A percentile compares a stretch with the other conserved stretches of the same genome.
Conservation (phyloP, 2,329 filamentous ascomycete genomes). For the Aspergillus sojae region DNA sequence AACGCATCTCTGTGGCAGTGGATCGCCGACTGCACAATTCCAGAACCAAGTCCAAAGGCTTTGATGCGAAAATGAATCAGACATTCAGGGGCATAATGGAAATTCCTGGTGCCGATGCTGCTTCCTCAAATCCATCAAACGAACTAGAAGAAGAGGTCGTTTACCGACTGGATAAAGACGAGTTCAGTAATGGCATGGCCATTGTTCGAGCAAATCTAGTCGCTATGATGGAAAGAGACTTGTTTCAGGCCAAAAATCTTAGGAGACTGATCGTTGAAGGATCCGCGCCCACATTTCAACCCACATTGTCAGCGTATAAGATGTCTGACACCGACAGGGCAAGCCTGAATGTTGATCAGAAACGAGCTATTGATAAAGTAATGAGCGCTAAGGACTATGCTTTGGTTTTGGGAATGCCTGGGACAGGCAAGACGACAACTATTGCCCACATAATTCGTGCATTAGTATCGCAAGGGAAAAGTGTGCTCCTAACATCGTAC, state of each 20-base stretch:
- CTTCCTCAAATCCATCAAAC: slow-evolving; percentile 26
- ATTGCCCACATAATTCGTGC: slow-evolving; percentile 96
- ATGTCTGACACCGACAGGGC: slow-evolving; percentile 59
- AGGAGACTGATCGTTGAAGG: slow-evolving; percentile 80
- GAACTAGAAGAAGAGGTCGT: slow-evolving; percentile 55
- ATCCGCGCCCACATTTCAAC: slow-evolving; percentile 71
- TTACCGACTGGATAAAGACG: slow-evolving; percentile 94
- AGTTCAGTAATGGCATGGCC: slow-evolving; percentile 98
- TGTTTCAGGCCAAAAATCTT: slow-evolving; percentile 71
- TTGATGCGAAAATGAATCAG: slow-evolving; percentile 77
- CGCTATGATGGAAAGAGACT: slow-evolving; percentile 81
- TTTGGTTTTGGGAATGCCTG: slow-evolving; percentile 96
- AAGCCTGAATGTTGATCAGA: slow-evolving; percentile 84
- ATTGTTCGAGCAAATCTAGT: slow-evolving; percentile 91
- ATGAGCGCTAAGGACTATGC: slow-evolving; percentile 96
- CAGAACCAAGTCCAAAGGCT: slow-evolving; percentile 72
- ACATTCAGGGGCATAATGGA: slow-evolving; percentile 92
- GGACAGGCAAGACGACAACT: slow-evolving; percentile 96
- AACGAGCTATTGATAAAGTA: slow-evolving; percentile 84
- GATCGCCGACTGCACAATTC: slow-evolving; percentile 88
- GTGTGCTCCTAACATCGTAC: slow-evolving; percentile 89
- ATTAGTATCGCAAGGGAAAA: slow-evolving; percentile 85
- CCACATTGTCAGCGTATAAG: slow-evolving; percentile 63
- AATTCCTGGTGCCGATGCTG: slow-evolving; percentile 60
- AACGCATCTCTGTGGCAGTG: slow-evolving; percentile 81